Evolutionary conservation across 169 alveolate genomes (phyloP).

Genomic region (Babesia ovis): DNA sequence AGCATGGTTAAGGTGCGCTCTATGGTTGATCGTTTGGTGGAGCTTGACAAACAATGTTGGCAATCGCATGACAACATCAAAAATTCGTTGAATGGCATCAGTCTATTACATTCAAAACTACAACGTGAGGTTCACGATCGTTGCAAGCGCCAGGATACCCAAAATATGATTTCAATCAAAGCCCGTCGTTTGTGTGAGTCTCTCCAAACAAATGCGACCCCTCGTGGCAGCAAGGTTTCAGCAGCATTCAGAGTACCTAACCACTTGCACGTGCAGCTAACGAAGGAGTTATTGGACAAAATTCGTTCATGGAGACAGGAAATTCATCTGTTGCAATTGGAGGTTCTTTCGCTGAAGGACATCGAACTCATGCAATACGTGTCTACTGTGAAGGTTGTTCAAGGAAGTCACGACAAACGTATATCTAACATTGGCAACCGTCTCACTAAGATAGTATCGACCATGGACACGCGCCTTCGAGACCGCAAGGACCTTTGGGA

Average conservation of each 20-base stretch:
- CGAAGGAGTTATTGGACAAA: constrained; percentile 52
- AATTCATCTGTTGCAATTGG: constrained; percentile 27
- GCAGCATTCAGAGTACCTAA: constrained; percentile 55
- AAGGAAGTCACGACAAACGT: constrained; percentile 31
- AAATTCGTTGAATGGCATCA: constrained; percentile 40
- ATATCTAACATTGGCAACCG: constrained; percentile 18
- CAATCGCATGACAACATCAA: constrained; percentile 37
- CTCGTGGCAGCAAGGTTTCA: constrained; percentile 22
- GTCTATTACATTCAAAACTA: constrained; percentile 35
- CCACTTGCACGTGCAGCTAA: constrained; percentile 54
- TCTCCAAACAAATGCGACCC: neutral
- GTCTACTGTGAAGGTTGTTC: constrained; percentile 34
- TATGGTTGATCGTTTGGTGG: constrained; percentile 37
- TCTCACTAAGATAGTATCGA: constrained; percentile 21
- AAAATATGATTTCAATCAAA: constrained; percentile 45
- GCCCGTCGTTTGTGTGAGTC: constrained; percentile 58
- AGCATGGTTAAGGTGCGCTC: constrained; percentile 23
- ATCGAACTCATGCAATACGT: constrained; percentile 48
- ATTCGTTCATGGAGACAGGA: constrained; percentile 35
- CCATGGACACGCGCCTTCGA: constrained; percentile 19
- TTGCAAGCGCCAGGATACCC: constrained; percentile 44
- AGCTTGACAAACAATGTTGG: constrained; percentile 14
- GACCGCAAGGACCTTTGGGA: constrained; percentile 26
- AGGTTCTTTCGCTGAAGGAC: constrained; percentile 48
- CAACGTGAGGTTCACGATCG: constrained; percentile 36